A percentile compares a stretch with the other conserved stretches of the same genome.
phyloP scores from a whole-genome alignment of 208 protist genomes.

The Trypanosoma vivax region DNA sequence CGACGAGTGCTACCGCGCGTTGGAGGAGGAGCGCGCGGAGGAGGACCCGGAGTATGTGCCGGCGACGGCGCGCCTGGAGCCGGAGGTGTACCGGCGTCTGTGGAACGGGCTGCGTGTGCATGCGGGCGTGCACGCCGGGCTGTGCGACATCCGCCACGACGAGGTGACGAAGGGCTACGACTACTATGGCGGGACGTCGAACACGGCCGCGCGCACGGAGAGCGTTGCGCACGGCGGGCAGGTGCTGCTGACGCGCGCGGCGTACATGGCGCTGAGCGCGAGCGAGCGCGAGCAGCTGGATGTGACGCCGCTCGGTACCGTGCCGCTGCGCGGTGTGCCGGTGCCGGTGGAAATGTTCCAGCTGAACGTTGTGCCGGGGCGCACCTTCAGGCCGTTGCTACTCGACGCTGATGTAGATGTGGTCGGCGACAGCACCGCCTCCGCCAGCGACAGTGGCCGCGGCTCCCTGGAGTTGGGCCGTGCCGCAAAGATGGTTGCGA shows the following conservation, averaged over 20 bases:
- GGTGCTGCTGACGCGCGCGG: constrained; percentile 4
- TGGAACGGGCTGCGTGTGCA: constrained; percentile 46
- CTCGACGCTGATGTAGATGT: too few relatives aligned
- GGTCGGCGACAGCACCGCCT: too few relatives aligned
- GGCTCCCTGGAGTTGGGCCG: too few relatives aligned
- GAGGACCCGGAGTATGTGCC: constrained; percentile 12
- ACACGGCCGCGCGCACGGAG: not conserved
- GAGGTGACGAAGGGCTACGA: constrained; percentile 27
- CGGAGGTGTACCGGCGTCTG: constrained; percentile 23
- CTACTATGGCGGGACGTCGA: not conserved
- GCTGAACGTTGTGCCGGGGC: constrained; percentile 32
- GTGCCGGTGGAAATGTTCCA: constrained; percentile 42
- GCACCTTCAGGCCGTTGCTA: constrained; percentile 26
- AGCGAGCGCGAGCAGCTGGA: constrained; percentile 11
- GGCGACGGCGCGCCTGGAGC: constrained; percentile 21
- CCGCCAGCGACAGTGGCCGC: too few relatives aligned
- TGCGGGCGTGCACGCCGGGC: constrained; percentile 47
- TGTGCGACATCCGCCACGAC: constrained; percentile 43
- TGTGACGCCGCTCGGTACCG: constrained; percentile 14
- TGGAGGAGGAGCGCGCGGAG: constrained; percentile 25
- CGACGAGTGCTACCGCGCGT: constrained; percentile 31
- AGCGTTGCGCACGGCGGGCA: constrained; percentile 4
- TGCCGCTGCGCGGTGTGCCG: constrained; percentile 39
- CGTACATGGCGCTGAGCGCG: constrained; percentile 34
- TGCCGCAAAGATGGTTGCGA: too few relatives aligned